Conservation (phyloP, 2,329 filamentous ascomycete genomes). For the Emergomyces pasteurianus region DNA sequence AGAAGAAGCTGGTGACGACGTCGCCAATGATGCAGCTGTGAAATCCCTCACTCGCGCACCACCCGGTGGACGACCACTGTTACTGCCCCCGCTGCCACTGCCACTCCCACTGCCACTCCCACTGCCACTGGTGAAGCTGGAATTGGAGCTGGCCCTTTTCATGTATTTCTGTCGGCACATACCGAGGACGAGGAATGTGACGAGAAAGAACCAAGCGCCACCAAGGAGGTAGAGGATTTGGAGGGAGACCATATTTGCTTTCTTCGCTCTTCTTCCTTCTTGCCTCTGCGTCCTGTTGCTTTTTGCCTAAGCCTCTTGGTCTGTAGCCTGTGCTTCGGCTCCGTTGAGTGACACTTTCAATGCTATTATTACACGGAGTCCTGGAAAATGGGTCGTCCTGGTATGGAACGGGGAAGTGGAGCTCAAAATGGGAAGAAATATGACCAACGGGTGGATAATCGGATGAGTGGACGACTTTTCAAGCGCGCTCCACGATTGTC, state of each 20-base stretch:
- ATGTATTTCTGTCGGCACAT: conserved; percentile 12
- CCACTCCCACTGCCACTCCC: not conserved
- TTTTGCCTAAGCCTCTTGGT: not conserved
- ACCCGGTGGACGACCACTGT: not conserved
- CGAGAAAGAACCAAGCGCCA: conserved; percentile 11
- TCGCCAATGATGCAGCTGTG: not conserved
- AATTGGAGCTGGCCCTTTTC: not conserved
- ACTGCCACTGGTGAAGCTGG: not conserved
- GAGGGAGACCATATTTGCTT: conserved; percentile 9
- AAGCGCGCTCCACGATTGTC: not conserved
- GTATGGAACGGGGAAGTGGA: not conserved
- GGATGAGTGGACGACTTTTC: not conserved
- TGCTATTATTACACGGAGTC: not conserved
- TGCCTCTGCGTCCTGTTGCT: not conserved
- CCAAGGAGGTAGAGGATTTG: conserved; percentile 11
- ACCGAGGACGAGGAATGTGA: conserved; percentile 12
- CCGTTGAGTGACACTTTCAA: not conserved
- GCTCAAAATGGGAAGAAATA: not conserved
- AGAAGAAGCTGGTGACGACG: not conserved
- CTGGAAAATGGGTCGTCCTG: not conserved
- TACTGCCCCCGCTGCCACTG: not conserved
- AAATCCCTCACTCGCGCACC: not conserved
- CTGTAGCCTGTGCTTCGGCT: not conserved
- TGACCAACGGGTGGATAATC: not conserved
- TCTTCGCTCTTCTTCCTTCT: not conserved